Conservation (phyloP, 1,284 basidiomycete genomes). For the Puccinia polysora region DNA sequence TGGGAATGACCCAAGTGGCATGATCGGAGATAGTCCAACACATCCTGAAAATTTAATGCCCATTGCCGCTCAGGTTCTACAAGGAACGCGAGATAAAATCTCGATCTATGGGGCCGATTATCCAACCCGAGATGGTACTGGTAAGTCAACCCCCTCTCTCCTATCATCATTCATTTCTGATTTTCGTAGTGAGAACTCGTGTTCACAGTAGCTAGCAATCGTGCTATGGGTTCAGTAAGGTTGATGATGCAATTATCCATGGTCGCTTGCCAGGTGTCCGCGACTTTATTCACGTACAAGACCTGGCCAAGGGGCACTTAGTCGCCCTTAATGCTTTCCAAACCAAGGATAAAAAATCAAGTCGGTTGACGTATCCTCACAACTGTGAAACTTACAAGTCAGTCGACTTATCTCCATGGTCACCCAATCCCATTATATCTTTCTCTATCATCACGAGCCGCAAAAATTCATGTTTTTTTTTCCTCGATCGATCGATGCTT, state of each 20-base stretch:
- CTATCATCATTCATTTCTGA: not conserved
- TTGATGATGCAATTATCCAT: no score
- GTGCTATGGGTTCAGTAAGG: no score
- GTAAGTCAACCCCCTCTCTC: slow-evolving; percentile 3
- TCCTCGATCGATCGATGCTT: not conserved
- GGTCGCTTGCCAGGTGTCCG: slow-evolving; percentile 38
- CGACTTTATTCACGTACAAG: slow-evolving; percentile 47
- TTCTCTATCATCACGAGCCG: no score
- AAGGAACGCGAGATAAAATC: slow-evolving; percentile 45
- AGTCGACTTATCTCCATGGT: no score
- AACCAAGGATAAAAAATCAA: not conserved
- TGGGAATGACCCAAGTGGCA: slow-evolving; percentile 47
- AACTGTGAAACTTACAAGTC: slow-evolving; percentile 38
- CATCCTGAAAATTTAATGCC: slow-evolving; percentile 48
- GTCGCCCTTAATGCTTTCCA: slow-evolving; percentile 44
- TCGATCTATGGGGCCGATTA: slow-evolving; percentile 48
- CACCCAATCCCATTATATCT: no score
- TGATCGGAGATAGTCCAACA: slow-evolving; percentile 47
- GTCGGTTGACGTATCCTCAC: not conserved
- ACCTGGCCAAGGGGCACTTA: slow-evolving; percentile 47
- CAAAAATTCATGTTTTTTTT: no score
- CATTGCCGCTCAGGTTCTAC: slow-evolving; percentile 47
- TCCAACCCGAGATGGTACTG: slow-evolving; percentile 46
- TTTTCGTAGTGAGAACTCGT: no score
- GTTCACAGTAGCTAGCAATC: not conserved